Conservation (phyloP, 2,329 filamentous ascomycete species). For the Sporothrix pseudoabietina region DNA sequence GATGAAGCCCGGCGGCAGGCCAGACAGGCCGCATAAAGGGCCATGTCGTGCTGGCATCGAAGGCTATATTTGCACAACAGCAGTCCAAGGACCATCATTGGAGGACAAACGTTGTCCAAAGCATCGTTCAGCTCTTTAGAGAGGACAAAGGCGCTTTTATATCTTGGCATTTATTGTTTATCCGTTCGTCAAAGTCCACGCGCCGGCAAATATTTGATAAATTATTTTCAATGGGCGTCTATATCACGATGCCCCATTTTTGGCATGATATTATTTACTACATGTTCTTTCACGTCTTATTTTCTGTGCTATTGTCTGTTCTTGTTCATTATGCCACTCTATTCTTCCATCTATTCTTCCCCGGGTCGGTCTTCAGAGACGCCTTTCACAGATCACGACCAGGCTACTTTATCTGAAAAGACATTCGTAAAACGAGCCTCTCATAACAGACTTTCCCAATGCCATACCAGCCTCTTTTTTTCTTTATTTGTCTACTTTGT, state of each 20-base stretch:
- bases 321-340: not conserved
- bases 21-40: constrained; percentile 13
- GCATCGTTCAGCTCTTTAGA: not conserved
- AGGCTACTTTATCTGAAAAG: constrained; percentile 16
- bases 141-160: not conserved
- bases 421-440: not conserved
- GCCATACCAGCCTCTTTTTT: constrained; percentile 10
- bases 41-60: not conserved
- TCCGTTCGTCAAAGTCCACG: not conserved
- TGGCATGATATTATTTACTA: not conserved
- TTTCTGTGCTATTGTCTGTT: not conserved
- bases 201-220: not conserved
- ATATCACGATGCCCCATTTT: not conserved
- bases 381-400: not conserved
- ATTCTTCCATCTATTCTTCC: constrained; percentile 3
- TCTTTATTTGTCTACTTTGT: not conserved
- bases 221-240: not conserved
- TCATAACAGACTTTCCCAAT: not conserved
- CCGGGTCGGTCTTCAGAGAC: not conserved
- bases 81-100: not conserved
- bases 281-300: not conserved
- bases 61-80: not conserved
- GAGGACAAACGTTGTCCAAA: not conserved
- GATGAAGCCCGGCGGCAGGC: constrained; percentile 8
- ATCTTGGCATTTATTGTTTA: not conserved